phyloP scores from a whole-genome alignment of 371 early-diverging fungal genomes.

The Mucor velutinosus region DNA sequence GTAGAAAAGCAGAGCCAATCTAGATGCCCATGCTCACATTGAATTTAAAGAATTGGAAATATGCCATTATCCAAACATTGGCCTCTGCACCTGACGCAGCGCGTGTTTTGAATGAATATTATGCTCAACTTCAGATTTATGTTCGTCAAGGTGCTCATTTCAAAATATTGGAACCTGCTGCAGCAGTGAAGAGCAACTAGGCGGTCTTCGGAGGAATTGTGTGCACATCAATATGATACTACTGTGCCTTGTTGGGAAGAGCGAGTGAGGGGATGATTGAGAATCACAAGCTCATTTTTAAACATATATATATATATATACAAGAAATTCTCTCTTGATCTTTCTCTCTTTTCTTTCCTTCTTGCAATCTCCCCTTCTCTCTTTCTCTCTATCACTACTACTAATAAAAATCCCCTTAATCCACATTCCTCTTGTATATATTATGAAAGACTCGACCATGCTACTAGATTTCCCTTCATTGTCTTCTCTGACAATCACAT shows the following conservation, averaged over 20 bases:
- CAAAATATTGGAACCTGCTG: constrained; percentile 28
- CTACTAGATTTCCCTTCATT: constrained; percentile 15
- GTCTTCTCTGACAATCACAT: constrained; percentile 21
- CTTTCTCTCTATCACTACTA: background rate
- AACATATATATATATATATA: constrained; percentile 9
- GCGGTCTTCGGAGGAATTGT: constrained; percentile 7
- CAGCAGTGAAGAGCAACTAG: constrained; percentile 46
- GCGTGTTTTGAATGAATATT: constrained; percentile 23
- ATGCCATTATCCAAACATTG: constrained; percentile 40
- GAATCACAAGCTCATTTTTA: constrained; percentile 14
- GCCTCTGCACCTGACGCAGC: constrained; percentile 24
- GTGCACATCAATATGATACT: background rate
- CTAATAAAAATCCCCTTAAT: background rate
- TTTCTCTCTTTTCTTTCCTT: constrained; percentile 14
- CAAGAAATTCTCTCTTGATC: background rate
- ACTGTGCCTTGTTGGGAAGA: background rate
- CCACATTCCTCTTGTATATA: background rate
- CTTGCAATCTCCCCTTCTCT: background rate
- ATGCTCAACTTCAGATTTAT: constrained; percentile 35
- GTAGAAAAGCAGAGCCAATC: background rate
- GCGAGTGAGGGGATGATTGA: constrained; percentile 1
- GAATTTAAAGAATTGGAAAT: constrained; percentile 45
- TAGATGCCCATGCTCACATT: background rate
- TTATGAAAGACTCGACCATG: constrained; percentile 14
- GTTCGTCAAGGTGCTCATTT: constrained; percentile 49